These are phyloP conservation scores for Cucurbita maxima DNA, from an alignment of 306 rosid genomes.

Conservation along the genomic window DNA sequence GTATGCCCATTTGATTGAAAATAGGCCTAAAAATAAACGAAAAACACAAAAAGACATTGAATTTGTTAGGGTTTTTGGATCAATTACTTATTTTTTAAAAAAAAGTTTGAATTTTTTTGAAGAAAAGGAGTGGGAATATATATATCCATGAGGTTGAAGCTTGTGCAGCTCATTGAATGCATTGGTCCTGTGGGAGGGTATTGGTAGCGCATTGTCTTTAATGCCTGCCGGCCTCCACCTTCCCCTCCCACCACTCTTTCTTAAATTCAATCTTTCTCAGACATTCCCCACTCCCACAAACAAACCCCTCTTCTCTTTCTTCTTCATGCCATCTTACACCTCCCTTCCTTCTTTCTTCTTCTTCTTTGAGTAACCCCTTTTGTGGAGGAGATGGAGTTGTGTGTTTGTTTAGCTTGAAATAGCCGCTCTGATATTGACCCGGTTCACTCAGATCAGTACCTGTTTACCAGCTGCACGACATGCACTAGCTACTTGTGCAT, in stretches of 20 bases:
- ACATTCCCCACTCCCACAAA: background rate
- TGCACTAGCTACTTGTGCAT: background rate
- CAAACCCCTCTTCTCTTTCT: background rate
- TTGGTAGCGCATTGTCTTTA: slow-evolving; percentile 5
- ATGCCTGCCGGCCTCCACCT: background rate
- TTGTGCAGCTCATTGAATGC: background rate
- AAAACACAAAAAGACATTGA: background rate
- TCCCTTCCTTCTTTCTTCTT: background rate
- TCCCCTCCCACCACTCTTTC: background rate
- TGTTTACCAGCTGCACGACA: rapidly evolving
- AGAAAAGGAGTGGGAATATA: background rate
- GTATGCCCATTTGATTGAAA: background rate
- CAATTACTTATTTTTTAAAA: background rate
- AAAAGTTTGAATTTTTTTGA: background rate
- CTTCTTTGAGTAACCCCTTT: background rate
- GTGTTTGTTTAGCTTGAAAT: slow-evolving; percentile 4
- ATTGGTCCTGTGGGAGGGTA: slow-evolving; percentile 5
- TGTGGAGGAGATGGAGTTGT: background rate
- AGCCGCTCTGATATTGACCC: slow-evolving; percentile 11
- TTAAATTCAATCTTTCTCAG: background rate
- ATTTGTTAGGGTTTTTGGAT: background rate
- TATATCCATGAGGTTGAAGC: background rate
- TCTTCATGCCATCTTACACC: background rate
- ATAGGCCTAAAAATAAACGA: background rate
- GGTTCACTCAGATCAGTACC: slow-evolving; percentile 14